Evolutionary conservation across 441 rosid species (phyloP).

Genomic region (Oxalis stricta): DNA sequence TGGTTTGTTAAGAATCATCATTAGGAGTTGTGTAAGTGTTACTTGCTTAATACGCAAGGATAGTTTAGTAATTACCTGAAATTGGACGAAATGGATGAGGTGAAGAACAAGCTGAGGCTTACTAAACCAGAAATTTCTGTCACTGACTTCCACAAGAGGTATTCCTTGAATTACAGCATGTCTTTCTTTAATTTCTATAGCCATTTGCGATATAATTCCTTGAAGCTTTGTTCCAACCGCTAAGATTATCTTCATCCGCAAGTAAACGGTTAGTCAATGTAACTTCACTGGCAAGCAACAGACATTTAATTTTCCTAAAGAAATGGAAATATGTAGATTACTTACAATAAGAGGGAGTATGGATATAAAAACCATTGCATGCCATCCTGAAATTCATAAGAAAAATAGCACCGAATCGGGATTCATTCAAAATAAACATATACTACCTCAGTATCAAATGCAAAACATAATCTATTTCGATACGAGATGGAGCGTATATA

Average conservation of each 20-base stretch:
- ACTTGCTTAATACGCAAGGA: neutral
- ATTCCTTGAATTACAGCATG: constrained; percentile 94
- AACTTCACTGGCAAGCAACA: neutral
- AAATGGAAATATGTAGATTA: constrained; percentile 8
- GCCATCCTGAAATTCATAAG: constrained; percentile 55
- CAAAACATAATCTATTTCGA: constrained; percentile 1
- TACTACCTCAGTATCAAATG: no score
- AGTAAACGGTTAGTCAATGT: constrained; percentile 7
- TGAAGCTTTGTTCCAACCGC: constrained; percentile 90
- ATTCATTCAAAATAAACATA: no score
- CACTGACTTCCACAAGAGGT: constrained; percentile 88
- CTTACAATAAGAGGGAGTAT: constrained; percentile 66
- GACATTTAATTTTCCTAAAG: neutral
- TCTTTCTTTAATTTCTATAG: constrained; percentile 73
- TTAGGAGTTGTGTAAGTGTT: no score
- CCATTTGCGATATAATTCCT: constrained; percentile 75
- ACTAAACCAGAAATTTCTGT: constrained; percentile 71
- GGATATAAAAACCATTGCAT: constrained; percentile 41
- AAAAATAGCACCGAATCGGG: neutral
- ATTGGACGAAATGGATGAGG: constrained; percentile 76
- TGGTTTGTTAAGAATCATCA: constrained; percentile 8
- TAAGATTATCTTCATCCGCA: constrained; percentile 54
- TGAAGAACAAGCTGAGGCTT: constrained; percentile 62
- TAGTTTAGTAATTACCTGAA: constrained; percentile 43
- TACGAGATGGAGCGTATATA: no score